These are phyloP conservation scores for Globisporangium heterothallicum DNA, from an alignment of 352 stramenopile species.

Conservation along the genomic window DNA sequence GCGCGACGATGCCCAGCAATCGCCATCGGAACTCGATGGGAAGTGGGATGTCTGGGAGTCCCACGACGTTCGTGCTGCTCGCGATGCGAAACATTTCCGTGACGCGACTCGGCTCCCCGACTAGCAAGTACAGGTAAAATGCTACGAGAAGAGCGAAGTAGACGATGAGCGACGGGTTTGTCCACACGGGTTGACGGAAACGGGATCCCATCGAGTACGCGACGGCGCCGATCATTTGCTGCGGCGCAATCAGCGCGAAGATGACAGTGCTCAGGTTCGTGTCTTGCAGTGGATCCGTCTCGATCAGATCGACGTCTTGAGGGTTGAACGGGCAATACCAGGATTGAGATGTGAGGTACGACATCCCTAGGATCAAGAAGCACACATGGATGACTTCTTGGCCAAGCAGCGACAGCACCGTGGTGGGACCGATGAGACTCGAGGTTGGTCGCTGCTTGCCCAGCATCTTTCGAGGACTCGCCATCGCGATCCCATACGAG, in stretches of 20 bases:
- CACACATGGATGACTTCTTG: slow-evolving; percentile 40
- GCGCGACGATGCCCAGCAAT: slow-evolving; percentile 13
- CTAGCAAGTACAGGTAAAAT: slow-evolving; percentile 33
- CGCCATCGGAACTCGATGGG: slow-evolving; percentile 26
- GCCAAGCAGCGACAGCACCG: slow-evolving; percentile 35
- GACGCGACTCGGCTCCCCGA: slow-evolving; percentile 29
- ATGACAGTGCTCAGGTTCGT: slow-evolving; percentile 21
- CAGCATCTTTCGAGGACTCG: slow-evolving; percentile 40
- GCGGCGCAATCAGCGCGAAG: slow-evolving; percentile 19
- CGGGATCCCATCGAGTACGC: slow-evolving; percentile 31
- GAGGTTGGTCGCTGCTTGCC: slow-evolving; percentile 41
- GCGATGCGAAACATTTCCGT: slow-evolving; percentile 46
- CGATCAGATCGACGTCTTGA: slow-evolving; percentile 24
- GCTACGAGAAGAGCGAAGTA: slow-evolving; percentile 22
- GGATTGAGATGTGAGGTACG: slow-evolving; percentile 15
- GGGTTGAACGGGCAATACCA: slow-evolving; percentile 38
- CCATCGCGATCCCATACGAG: slow-evolving; percentile 68
- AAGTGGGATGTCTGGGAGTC: slow-evolving; percentile 36
- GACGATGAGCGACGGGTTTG: slow-evolving; percentile 27
- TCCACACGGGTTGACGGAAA: slow-evolving; percentile 39
- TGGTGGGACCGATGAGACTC: slow-evolving; percentile 47
- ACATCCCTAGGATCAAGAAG: slow-evolving; percentile 29
- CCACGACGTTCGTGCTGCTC: slow-evolving; percentile 43
- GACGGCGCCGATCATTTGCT: slow-evolving; percentile 18
- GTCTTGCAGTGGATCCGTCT: slow-evolving; percentile 33